Evolutionary conservation across 108 stramenopile species (phyloP).

Genomic region (Parmales sp.): DNA sequence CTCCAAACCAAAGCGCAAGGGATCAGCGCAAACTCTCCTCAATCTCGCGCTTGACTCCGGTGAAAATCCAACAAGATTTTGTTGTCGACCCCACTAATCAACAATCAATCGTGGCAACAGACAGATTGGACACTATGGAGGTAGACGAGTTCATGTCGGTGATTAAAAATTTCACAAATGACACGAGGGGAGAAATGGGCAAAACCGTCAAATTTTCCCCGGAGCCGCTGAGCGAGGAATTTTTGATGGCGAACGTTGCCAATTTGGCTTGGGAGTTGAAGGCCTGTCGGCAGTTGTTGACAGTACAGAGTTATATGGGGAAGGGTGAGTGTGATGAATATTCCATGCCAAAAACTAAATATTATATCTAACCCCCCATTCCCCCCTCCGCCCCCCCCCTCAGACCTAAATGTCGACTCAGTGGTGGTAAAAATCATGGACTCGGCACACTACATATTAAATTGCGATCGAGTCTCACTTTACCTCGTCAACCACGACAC

Average conservation of each 20-base stretch:
- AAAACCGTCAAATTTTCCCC: neutral
- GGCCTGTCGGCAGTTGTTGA: slow-evolving; percentile 7
- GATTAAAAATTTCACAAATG: neutral
- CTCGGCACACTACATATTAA: slow-evolving; percentile 7
- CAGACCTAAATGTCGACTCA: neutral
- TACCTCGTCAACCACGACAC: slow-evolving; percentile 6
- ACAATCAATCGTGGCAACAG: neutral
- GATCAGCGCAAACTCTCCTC: neutral
- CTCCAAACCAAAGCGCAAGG: too few relatives aligned
- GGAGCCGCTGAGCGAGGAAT: neutral
- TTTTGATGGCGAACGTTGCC: neutral
- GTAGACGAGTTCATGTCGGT: neutral
- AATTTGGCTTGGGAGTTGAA: slow-evolving; percentile 4
- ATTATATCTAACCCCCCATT: neutral
- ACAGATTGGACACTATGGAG: neutral
- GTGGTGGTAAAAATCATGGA: slow-evolving; percentile 1
- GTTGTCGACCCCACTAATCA: neutral
- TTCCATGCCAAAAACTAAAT: neutral
- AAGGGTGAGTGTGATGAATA: neutral
- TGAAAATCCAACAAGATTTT: neutral
- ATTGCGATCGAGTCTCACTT: slow-evolving; percentile 3
- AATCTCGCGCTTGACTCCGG: neutral
- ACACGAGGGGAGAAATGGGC: neutral
- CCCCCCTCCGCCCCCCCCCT: neutral
- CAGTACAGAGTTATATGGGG: slow-evolving; percentile 1